phyloP scores from a whole-genome alignment of 345 rosid species.

The Syzygium aqueum region DNA sequence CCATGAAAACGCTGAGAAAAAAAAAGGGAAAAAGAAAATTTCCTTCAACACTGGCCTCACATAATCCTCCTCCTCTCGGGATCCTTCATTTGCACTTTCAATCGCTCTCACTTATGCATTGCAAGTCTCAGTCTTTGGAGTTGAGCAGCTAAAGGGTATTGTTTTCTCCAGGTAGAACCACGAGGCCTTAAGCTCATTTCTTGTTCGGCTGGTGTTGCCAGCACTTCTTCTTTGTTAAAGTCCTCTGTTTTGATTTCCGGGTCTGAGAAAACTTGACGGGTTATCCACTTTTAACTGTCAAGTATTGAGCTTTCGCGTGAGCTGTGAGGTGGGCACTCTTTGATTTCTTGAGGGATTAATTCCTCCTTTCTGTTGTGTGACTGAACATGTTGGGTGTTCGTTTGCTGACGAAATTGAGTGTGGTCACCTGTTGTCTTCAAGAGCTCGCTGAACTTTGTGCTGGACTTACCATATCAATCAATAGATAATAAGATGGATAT shows the following conservation, averaged over 20 bases:
- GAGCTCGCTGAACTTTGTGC: neutral
- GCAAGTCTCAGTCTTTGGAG: neutral
- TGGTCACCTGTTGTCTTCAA: neutral
- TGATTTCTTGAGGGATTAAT: neutral
- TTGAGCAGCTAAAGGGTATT: neutral
- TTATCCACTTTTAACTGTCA: neutral
- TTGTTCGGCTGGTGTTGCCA: neutral
- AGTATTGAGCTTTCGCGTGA: neutral
- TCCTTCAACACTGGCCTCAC: neutral
- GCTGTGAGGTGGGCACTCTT: neutral
- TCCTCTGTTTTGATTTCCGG: neutral
- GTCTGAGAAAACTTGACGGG: neutral
- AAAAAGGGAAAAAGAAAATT: neutral
- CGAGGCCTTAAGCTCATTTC: neutral
- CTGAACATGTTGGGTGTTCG: neutral
- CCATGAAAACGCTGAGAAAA: neutral
- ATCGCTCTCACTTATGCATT: neutral
- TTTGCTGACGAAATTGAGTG: neutral
- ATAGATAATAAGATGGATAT: neutral
- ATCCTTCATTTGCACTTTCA: conserved; percentile 6
- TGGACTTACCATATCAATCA: neutral
- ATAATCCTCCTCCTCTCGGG: neutral
- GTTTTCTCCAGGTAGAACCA: neutral
- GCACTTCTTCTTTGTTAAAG: neutral
- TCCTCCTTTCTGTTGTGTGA: neutral